Evolutionary conservation across 352 stramenopile species (phyloP), one percentile per base, ranked within the genome.

Genomic region (Thalassiosira mediterranea): DNA sequence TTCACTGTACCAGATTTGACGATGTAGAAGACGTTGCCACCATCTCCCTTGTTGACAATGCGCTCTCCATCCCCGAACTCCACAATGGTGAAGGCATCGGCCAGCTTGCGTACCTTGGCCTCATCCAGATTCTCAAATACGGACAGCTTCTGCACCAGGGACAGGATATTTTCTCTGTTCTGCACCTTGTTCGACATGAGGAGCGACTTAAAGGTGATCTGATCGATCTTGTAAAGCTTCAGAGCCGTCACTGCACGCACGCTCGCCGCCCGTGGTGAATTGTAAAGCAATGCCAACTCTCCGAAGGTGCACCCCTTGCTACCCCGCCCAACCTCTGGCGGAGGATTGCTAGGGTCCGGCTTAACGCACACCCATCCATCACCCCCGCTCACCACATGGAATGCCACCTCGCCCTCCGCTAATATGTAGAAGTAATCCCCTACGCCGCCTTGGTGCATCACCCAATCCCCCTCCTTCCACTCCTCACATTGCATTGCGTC

Each of bases 341-440:
- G 37, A 10, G n/a, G 8, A 44, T 44, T n/a, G 37, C n/a, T n/a
- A n/a, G n/a, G n/a, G n/a, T n/a, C n/a, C n/a, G n/a, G n/a, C n/a
- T n/a, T n/a, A n/a, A n/a, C n/a, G n/a, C n/a, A n/a, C 8, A 44
- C 37, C n/a, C 10, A 15, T n/a, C 10, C 10, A n/a, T 44, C 17
- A 10, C 7, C 4, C 5, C 17, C 4, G 77, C 28, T 92, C 88
- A 15, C 89, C 1, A 97, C 92, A 15, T 88, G 89, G 77, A 97
- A 95, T 60, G 88, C 92, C 56, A 97, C 96, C 10, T 90, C 84
- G 17, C 95, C 95, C 23, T 90, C 77, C 47, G 92, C 88, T 26
- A 98, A 95, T 73, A 99, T 96, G 84, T 98, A 99, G 79, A 98
- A 98, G 31, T 94, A 97, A 78, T 98, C 95, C 72, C 96, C 96